A percentile compares a stretch with the other conserved stretches of the same genome.
Conservation (phyloP, 345 rosid genomes). For the Brassica incana region DNA sequence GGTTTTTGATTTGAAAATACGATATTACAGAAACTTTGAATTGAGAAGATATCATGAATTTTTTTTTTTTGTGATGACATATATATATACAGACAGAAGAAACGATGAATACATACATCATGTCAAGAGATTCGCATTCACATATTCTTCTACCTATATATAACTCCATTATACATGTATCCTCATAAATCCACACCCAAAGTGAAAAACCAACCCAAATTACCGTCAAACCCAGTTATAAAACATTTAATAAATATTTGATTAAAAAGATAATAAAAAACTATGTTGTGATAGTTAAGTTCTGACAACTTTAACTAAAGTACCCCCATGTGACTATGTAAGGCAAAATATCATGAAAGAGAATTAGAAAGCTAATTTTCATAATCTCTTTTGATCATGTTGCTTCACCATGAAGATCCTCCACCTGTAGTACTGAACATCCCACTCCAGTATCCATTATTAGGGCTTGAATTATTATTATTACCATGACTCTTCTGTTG, state of each 20-base stretch:
- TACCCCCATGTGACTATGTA: slow-evolving; percentile 44
- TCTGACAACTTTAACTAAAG: slow-evolving; percentile 46
- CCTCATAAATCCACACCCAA: slow-evolving; percentile 17
- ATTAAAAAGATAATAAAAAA: slow-evolving; percentile 10
- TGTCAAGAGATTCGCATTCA: slow-evolving; percentile 29
- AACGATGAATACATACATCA: slow-evolving; percentile 10
- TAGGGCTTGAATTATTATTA: slow-evolving; percentile 37
- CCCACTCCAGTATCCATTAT: slow-evolving; percentile 45
- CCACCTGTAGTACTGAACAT: slow-evolving; percentile 44
- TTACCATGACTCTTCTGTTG: slow-evolving; percentile 38
- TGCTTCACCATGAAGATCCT: slow-evolving; percentile 47
- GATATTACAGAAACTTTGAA: background rate
- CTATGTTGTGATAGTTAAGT: slow-evolving; percentile 40
- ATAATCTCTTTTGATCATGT: slow-evolving; percentile 37
- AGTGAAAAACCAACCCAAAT: slow-evolving; percentile 30
- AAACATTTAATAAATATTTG: slow-evolving; percentile 25
- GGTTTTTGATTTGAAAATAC: background rate
- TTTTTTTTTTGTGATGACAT: background rate
- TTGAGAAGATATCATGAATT: background rate
- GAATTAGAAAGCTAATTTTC: slow-evolving; percentile 36
- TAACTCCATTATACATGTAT: background rate
- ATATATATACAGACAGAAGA: slow-evolving; percentile 28
- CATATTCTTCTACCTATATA: slow-evolving; percentile 35
- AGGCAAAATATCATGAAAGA: slow-evolving; percentile 32
- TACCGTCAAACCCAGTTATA: slow-evolving; percentile 23